A percentile compares a stretch with the other conserved stretches of the same genome.
Evolutionary conservation across 2,329 filamentous ascomycete genomes (phyloP).

Genomic region (Claviceps paspali): DNA sequence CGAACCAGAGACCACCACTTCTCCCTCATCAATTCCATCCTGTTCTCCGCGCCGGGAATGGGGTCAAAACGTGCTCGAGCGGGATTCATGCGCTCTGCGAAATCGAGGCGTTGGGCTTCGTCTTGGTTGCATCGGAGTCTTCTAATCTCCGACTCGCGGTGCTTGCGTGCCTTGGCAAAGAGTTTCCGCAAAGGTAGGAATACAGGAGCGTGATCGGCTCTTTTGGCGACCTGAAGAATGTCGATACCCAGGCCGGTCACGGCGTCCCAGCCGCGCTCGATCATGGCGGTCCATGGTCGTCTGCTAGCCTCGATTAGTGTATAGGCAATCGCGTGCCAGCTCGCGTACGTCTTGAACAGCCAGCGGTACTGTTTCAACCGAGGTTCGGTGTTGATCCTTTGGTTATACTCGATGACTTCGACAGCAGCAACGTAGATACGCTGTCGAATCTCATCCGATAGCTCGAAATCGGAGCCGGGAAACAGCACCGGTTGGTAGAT

Average conservation of each 20-base stretch:
- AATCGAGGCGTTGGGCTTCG: conserved; percentile 33
- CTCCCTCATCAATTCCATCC: conserved; percentile 29
- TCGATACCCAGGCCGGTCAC: conserved; percentile 25
- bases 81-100: conserved; percentile 29
- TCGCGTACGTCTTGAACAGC: conserved; percentile 35
- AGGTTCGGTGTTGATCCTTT: conserved; percentile 46
- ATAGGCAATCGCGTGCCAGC: conserved; percentile 36
- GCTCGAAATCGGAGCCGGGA: conserved; percentile 35
- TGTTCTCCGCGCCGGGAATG: conserved; percentile 29
- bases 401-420: conserved; percentile 56
- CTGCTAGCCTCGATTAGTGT: conserved; percentile 30
- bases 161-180: conserved; percentile 34
- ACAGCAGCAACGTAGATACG: conserved; percentile 57
- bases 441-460: conserved; percentile 48
- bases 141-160: conserved; percentile 34
- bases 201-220: conserved; percentile 30
- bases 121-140: conserved; percentile 32
- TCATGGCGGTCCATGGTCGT: conserved; percentile 32
- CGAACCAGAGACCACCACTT: conserved; percentile 36
- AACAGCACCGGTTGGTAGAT: conserved; percentile 60
- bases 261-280: conserved; percentile 35
- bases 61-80: conserved; percentile 31
- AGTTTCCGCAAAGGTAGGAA: conserved; percentile 40
- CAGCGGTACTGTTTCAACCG: conserved; percentile 31
- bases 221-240: conserved; percentile 27